These are phyloP conservation scores for Vanrija sp. DNA, from an alignment of 1,284 basidiomycete species.

Conservation along the genomic window DNA sequence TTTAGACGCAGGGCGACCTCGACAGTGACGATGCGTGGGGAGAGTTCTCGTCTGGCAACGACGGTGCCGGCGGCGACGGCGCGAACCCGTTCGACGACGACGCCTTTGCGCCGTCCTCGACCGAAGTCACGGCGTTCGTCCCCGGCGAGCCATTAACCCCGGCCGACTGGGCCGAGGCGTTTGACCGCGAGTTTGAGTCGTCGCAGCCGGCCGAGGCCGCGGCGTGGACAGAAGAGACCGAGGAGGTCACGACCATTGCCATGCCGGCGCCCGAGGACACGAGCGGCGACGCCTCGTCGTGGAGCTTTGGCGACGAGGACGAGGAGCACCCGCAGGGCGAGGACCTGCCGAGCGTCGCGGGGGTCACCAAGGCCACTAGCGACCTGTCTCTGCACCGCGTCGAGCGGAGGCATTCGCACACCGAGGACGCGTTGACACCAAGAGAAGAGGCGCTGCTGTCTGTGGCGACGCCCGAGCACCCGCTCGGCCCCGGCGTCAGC, in stretches of 20 bases:
- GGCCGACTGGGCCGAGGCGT: conserved; percentile 44
- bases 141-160: conserved; percentile 32
- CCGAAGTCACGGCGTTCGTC: conserved; percentile 1
- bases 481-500: conserved; percentile 46
- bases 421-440: neutral
- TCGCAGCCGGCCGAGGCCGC: neutral
- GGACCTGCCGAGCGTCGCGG: conserved; percentile 26
- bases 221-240: neutral
- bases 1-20: conserved; percentile 18
- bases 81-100: conserved; percentile 45
- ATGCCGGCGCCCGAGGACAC: conserved; percentile 5
- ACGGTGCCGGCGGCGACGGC: conserved; percentile 1
- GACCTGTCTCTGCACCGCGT: neutral
- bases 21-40: conserved; percentile 46
- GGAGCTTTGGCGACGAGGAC: conserved; percentile 34
- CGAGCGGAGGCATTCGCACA: neutral
- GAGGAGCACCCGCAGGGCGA: conserved; percentile 30
- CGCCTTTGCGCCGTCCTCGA: conserved; percentile 22
- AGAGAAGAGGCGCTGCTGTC: conserved; percentile 22
- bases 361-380: neutral
- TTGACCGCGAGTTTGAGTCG: conserved; percentile 34
- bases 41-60: conserved; percentile 31
- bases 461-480: conserved; percentile 30
- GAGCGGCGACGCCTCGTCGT: conserved; percentile 26
- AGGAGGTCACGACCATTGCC: conserved; percentile 1